Conservation (phyloP, 768 basidiomycete genomes). For the Boletales sp. region DNA sequence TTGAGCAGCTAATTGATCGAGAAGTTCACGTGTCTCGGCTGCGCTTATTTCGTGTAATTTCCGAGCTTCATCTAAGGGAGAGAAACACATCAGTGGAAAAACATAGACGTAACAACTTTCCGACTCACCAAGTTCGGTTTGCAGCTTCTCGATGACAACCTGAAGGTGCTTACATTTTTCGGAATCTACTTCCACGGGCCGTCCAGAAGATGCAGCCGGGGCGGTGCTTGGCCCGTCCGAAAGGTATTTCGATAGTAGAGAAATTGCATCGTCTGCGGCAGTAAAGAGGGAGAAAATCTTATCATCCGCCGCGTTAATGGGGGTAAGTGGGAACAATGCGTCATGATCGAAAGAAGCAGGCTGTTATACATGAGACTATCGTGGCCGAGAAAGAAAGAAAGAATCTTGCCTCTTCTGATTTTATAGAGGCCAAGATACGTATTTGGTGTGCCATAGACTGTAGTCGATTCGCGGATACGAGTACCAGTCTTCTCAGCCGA, state of each 20-base stretch:
- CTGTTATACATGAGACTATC: conserved; percentile 28
- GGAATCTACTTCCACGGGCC: conserved; percentile 23
- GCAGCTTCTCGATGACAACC: conserved; percentile 46
- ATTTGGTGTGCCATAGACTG: conserved; percentile 52
- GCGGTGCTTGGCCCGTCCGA: conserved; percentile 10
- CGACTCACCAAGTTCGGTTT: conserved; percentile 55
- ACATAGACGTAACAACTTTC: background rate
- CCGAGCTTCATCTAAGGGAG: conserved; percentile 42
- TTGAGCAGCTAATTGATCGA: conserved; percentile 51
- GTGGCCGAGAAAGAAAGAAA: background rate
- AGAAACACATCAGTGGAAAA: conserved; percentile 6
- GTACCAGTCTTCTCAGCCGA: conserved; percentile 53
- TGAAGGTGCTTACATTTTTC: conserved; percentile 51
- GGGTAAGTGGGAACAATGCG: conserved; percentile 51
- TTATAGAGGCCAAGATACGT: conserved; percentile 36
- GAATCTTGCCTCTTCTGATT: conserved; percentile 46
- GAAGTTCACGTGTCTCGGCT: conserved; percentile 48
- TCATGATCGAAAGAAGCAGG: conserved; percentile 43
- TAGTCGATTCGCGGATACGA: conserved; percentile 64
- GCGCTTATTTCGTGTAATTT: conserved; percentile 41
- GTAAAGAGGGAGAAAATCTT: conserved; percentile 44
- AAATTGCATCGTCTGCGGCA: conserved; percentile 36
- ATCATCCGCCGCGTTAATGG: conserved; percentile 46
- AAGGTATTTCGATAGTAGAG: conserved; percentile 28
- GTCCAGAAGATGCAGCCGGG: conserved; percentile 12